These are phyloP conservation scores for Spergularia marina DNA, from an alignment of 148 eudicot genomes.

Conservation along the genomic window DNA sequence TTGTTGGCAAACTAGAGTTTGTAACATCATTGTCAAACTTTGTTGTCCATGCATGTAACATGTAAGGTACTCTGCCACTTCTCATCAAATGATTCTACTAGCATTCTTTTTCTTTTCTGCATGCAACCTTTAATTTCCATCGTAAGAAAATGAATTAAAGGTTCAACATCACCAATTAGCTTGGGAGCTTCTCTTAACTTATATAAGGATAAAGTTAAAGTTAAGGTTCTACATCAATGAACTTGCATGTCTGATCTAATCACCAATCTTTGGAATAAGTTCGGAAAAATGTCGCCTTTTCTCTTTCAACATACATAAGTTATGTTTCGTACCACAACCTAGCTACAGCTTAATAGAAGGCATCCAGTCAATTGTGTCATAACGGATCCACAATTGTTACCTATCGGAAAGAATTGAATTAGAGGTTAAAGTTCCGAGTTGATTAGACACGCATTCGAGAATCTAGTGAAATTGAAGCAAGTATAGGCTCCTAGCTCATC, in stretches of 20 bases:
- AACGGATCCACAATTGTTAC: no score
- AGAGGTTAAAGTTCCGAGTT: no score
- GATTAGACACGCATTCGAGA: background rate
- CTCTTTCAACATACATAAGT: background rate
- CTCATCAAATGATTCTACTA: conserved; percentile 22
- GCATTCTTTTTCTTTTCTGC: background rate
- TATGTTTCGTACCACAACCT: no score
- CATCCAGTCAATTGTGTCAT: no score
- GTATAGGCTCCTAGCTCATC: background rate
- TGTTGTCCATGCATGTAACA: background rate
- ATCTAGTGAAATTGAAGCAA: background rate
- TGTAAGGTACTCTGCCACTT: conserved; percentile 17
- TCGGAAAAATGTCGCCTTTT: background rate
- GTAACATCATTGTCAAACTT: conserved; percentile 24
- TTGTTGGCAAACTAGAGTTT: conserved; percentile 5
- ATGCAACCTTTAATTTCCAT: conserved; percentile 16
- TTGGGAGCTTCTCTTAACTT: conserved; percentile 1
- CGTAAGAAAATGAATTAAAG: conserved; percentile 12
- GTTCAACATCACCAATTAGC: background rate
- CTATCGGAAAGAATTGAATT: no score
- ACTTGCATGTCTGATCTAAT: no score
- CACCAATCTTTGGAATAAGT: background rate
- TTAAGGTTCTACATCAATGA: background rate
- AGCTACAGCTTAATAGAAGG: no score
- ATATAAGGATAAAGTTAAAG: background rate